Base-by-base conservation (phyloP, 2,329 filamentous ascomycete genomes). In the Pseudocercospora musae region DNA sequence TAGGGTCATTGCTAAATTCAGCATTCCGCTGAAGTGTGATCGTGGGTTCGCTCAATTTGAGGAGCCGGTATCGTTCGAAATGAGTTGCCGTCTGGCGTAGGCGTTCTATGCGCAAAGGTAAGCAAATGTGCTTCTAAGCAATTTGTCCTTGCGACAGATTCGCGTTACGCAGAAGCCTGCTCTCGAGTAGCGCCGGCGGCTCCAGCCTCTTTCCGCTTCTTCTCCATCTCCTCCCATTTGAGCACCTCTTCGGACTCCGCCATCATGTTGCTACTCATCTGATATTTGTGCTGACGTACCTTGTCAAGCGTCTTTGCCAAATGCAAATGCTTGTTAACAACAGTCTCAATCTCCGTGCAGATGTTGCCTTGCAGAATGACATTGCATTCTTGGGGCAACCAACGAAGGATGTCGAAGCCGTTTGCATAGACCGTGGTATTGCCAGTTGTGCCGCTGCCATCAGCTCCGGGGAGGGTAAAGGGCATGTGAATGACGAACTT, bases 381-480 rank as follows among this genome's bases (percentile, higher is more conserved):
- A 54, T 73, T 72, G 57, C 77, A 79, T n/a, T 73, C 70, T 64
- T 75, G 71, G 1, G 79, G 79, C 62, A 81, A 65, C 78, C 79
- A 81, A 13, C 78, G 65, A 40, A 81, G 67, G 33, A 80, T 80
- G 62, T 80, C 78, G 61, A 81, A 81, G 0, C 78, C 78, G 60
- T 80, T 80, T 13, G 78, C 78, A 60, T 80, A 80, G 7, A 80
- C 77, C 23, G 76, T 78, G 2, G 75, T 78, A 25, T 77, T 76
- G 8, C 75, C 73, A 29, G 66, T 69, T 9, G 68, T 71, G 9
- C 68, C 70, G 61, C 70, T 72, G 37, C 70, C 71, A 56, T 73
- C 72, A 1, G 70, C 66, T 20, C 71, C 69, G 1, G 71, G 71
- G 5, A 73, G 67, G 13, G 67, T 69, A 63, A 73, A 74, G 7